Conservation (phyloP, 495 filamentous ascomycete species). For the Penicillium psychrofluorescens region DNA sequence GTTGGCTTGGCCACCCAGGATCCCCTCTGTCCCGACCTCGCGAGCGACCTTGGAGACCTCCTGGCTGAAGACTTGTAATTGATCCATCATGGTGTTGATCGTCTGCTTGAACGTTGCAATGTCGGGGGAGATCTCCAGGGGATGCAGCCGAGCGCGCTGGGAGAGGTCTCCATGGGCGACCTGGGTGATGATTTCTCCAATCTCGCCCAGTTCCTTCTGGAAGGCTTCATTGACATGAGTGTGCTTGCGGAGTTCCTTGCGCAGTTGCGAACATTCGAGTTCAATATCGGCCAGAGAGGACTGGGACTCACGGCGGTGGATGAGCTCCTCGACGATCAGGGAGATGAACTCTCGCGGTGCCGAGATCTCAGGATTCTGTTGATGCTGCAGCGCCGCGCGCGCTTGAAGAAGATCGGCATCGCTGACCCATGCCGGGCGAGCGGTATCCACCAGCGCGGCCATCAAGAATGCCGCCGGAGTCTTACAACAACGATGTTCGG, state of each 20-base stretch:
- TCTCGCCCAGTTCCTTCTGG: constrained; percentile 84
- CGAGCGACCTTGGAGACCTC: constrained; percentile 86
- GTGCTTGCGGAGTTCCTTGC: constrained; percentile 80
- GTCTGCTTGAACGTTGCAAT: constrained; percentile 90
- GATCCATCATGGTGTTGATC: constrained; percentile 91
- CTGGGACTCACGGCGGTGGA: constrained; percentile 23
- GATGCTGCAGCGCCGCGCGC: constrained; percentile 58
- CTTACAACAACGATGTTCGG: too few species aligned
- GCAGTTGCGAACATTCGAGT: constrained; percentile 50
- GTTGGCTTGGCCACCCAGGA: constrained; percentile 80
- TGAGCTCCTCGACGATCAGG: constrained; percentile 44
- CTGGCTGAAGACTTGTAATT: constrained; percentile 84
- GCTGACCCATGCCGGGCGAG: constrained; percentile 30
- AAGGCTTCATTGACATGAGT: constrained; percentile 92
- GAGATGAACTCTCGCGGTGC: constrained; percentile 53
- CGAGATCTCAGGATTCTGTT: constrained; percentile 54
- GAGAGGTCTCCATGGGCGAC: constrained; percentile 86
- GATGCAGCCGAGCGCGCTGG: constrained; percentile 86
- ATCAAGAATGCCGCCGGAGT: constrained; percentile 2
- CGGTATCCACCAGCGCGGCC: constrained; percentile 13
- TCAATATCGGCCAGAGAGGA: constrained; percentile 27
- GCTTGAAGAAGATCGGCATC: constrained; percentile 57
- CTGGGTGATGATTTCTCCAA: constrained; percentile 84
- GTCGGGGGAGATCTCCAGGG: constrained; percentile 87
- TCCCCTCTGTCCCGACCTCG: constrained; percentile 88